A percentile compares a stretch with the other conserved stretches of the same genome.
These are phyloP conservation scores for Clitoria ternatea DNA, from an alignment of 306 rosid genomes.

Conservation along the genomic window DNA sequence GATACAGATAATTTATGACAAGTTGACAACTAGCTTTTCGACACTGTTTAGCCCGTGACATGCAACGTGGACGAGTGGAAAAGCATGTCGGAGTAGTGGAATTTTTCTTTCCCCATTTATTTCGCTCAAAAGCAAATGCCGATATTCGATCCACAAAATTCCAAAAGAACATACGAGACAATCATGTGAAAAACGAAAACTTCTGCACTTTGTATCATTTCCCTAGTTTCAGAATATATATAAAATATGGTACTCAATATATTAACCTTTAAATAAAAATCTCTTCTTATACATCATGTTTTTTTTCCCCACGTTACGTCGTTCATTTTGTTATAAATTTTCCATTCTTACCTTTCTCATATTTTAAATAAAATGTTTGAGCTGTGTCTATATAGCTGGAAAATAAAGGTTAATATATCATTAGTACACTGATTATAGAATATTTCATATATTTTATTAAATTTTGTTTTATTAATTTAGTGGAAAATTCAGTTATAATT, in stretches of 20 bases:
- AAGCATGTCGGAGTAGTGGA: not conserved
- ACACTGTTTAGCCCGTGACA: slow-evolving; percentile 36
- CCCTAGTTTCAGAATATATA: too few relatives aligned
- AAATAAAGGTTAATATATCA: not conserved
- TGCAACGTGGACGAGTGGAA: slow-evolving; percentile 1
- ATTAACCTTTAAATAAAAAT: too few relatives aligned
- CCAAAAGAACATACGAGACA: not conserved
- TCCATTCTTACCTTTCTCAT: too few relatives aligned
- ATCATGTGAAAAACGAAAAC: slow-evolving; percentile 13
- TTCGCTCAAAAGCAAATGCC: not conserved
- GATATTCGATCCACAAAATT: not conserved
- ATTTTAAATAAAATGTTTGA: too few relatives aligned
- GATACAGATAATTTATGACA: too few relatives aligned
- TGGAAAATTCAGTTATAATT: too few relatives aligned
- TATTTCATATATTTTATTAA: too few relatives aligned
- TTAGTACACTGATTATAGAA: not conserved
- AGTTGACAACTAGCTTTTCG: not conserved
- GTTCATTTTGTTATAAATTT: too few relatives aligned
- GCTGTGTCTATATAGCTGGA: not conserved
- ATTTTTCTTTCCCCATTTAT: not conserved
- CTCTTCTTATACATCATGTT: too few relatives aligned
- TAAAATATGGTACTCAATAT: too few relatives aligned
- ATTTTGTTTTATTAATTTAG: too few relatives aligned
- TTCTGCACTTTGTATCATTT: not conserved
- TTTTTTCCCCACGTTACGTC: too few relatives aligned